These are phyloP conservation scores for Neurospora sp. DNA, from an alignment of 2,329 filamentous ascomycete species.

Conservation along the genomic window DNA sequence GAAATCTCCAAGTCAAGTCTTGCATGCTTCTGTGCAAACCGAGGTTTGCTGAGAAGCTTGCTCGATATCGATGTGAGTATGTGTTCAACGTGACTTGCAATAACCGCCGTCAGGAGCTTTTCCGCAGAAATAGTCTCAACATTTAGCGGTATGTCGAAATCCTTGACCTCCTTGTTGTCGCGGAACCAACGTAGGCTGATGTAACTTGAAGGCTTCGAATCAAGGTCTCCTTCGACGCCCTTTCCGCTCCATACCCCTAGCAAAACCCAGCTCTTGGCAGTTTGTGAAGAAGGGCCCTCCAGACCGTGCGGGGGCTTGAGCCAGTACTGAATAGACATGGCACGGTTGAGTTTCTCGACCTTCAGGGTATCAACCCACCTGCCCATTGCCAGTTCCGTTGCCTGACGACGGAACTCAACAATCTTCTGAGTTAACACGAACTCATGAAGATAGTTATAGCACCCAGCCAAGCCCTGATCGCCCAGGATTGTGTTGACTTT, in stretches of 20 bases:
- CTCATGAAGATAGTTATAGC: conserved; percentile 80
- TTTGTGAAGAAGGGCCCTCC: conserved; percentile 11
- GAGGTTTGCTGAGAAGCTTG: conserved; percentile 46
- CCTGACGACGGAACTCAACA: conserved; percentile 69
- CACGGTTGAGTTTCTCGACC: conserved; percentile 70
- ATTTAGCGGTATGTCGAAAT: conserved; percentile 58
- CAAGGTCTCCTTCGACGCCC: conserved; percentile 21
- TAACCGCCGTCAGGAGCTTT: conserved; percentile 59
- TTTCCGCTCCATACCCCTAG: conserved; percentile 66
- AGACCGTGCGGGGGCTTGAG: conserved; percentile 36
- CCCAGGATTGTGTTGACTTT: conserved; percentile 63
- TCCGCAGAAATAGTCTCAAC: conserved; percentile 62
- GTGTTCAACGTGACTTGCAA: conserved; percentile 64
- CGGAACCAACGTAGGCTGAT: conserved; percentile 73
- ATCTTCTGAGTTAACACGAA: conserved; percentile 87
- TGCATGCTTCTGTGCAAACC: conserved; percentile 52
- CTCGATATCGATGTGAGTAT: conserved; percentile 58
- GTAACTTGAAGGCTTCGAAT: conserved; percentile 38
- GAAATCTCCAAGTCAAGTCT: conserved; percentile 49
- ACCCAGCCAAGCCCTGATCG: conserved; percentile 62
- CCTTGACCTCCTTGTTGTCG: conserved; percentile 64
- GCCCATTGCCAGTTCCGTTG: conserved; percentile 53
- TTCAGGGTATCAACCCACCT: conserved; percentile 71
- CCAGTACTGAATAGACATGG: conserved; percentile 89
- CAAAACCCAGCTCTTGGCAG: conserved; percentile 80